Conservation (phyloP, 2,329 filamentous ascomycete genomes). For the Coniella lustricola region DNA sequence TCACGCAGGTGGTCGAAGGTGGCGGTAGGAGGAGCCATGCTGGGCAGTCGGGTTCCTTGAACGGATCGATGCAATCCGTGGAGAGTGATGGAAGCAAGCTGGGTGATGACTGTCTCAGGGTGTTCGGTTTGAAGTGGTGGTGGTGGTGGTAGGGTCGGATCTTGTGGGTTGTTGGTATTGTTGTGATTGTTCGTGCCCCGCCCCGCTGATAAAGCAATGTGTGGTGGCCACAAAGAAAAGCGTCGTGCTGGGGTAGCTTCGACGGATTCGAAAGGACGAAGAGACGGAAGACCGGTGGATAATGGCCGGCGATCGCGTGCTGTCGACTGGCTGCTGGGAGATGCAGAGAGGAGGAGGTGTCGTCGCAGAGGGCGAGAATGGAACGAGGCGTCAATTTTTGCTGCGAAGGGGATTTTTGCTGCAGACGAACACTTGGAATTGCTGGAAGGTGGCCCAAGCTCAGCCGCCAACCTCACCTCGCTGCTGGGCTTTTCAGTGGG, state of each 20-base stretch:
- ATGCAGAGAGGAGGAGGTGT: background rate
- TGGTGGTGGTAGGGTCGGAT: too few relatives aligned
- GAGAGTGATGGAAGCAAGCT: background rate
- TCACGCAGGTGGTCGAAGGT: constrained; percentile 90
- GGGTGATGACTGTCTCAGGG: constrained; percentile 5
- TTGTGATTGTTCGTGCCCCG: constrained; percentile 9
- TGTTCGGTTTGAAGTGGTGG: background rate
- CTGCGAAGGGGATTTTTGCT: constrained; percentile 12
- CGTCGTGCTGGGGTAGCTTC: background rate
- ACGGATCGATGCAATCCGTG: constrained; percentile 5
- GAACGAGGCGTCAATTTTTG: constrained; percentile 12
- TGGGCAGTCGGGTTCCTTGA: constrained; percentile 35
- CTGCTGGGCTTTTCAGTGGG: constrained; percentile 1
- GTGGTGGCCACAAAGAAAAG: constrained; percentile 7
- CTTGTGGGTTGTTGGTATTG: background rate
- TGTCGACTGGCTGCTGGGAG: background rate
- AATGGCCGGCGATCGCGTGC: background rate
- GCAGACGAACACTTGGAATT: constrained; percentile 5
- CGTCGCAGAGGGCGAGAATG: constrained; percentile 5
- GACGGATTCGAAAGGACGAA: background rate
- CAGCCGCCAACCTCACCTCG: background rate
- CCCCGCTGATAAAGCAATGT: constrained; percentile 4
- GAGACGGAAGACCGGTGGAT: background rate
- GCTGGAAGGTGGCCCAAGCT: background rate
- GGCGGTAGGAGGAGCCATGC: constrained; percentile 62